Percentiles rank a stretch among this genome's conserved stretches.
Conservation (phyloP, 306 rosid species). For the Adenanthera pavonina region DNA sequence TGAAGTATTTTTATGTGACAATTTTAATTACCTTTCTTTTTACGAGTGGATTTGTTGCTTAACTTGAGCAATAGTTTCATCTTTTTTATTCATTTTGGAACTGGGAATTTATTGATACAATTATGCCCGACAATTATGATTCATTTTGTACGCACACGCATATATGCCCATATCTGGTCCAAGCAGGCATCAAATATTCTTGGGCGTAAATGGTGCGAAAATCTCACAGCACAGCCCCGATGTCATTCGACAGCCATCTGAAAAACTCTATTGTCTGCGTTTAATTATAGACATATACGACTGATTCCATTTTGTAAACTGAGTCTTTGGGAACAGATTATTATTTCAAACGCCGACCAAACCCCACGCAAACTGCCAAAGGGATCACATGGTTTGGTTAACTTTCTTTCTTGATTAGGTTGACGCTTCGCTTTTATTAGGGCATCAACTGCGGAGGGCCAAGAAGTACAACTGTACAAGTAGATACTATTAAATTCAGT, state of each 20-base stretch:
- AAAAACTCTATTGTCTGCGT: background rate
- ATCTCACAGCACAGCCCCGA: background rate
- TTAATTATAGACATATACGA: background rate
- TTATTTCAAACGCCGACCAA: background rate
- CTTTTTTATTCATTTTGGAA: too few species aligned
- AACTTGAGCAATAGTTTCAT: too few species aligned
- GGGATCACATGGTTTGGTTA: constrained; percentile 20
- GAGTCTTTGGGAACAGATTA: too few species aligned
- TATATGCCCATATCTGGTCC: background rate
- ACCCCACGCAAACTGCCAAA: background rate
- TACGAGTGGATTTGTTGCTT: too few species aligned
- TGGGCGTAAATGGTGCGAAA: background rate
- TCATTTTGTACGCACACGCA: too few species aligned
- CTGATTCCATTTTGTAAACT: background rate
- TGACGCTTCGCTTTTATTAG: constrained; percentile 14
- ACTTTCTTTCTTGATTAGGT: constrained; percentile 23
- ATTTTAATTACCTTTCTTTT: too few species aligned
- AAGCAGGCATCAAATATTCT: background rate
- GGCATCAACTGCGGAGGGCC: background rate
- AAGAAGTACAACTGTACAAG: background rate
- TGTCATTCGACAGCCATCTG: too few species aligned
- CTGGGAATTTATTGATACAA: too few species aligned
- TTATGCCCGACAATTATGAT: too few species aligned
- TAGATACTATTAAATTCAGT: background rate
- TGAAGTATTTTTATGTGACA: too few species aligned